Base-by-base conservation (phyloP, 805 yeast species). In the Danielozyma ontarioensis region DNA sequence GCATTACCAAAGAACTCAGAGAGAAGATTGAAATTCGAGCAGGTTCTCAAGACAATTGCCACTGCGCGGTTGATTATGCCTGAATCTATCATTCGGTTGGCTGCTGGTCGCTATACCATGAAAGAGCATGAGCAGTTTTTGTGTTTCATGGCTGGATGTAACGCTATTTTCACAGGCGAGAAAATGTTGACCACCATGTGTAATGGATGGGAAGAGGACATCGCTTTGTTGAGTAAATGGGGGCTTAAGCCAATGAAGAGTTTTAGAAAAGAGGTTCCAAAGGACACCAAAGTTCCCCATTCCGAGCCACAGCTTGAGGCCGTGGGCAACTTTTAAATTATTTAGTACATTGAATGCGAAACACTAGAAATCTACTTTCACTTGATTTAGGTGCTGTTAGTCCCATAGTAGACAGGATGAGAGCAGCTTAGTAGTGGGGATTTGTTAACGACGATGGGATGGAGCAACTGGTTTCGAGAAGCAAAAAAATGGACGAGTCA, bases 71-170 rank as follows among this genome's bases (percentile, higher is more conserved):
- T 83, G 15, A 59, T 79, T 22, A 83, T 83, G 88, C 93, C 93
- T 1, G 60, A 62, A 26, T 63, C 83, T 1, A 81, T 82, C 31
- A 74, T 83, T 39, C 68, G 93, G 41, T 62, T 83, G 32, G 88
- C 90, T 3, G 93, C 93, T 5, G 93, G 93, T 0, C 69, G 93
- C 40, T 80, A 81, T 52, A 78, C 87, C 14, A 82, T 83, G 89
- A 79, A 76, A 43, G 89, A 83, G 46, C 61, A 72, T 36, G 88
- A 83, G 45, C 93, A 83, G 53, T 72, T 79, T 36, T 54, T 83
- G 46, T 80, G 89, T 42, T 83, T 83, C 54, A 69, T 80, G 76
- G 76, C 81, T 22, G 93, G 93, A 13, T 78, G 80, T 44, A 83
- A 83, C 55, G 88, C 90, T 13, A 78, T 83, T 26, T 83, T 83